Evolutionary conservation across 1,284 basidiomycete species (phyloP).

Genomic region (Rhodotorula sp.): DNA sequence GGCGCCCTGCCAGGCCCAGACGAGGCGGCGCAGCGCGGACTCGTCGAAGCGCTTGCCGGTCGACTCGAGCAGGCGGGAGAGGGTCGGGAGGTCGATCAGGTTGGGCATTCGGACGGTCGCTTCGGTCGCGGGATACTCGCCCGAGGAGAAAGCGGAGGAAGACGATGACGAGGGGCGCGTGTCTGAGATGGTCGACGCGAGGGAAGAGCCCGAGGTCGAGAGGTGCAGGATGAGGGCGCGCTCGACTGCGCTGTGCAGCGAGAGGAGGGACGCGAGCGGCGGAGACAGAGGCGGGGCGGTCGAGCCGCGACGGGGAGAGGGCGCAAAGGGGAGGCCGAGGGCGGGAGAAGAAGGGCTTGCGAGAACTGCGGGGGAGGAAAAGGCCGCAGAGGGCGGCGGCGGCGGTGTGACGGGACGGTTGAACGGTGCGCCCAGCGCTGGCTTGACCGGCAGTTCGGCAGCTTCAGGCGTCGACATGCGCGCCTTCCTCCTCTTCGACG

Average conservation of each 20-base stretch:
- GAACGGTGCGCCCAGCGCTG: not conserved
- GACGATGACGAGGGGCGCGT: too few species aligned
- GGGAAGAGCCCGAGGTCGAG: slow-evolving; percentile 26
- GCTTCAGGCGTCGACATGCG: not conserved
- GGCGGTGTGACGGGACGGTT: slow-evolving; percentile 15
- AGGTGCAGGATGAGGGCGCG: slow-evolving; percentile 38
- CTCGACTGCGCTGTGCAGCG: slow-evolving; percentile 35
- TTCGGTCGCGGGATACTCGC: not conserved
- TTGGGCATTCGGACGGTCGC: slow-evolving; percentile 34
- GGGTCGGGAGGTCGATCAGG: slow-evolving; percentile 33
- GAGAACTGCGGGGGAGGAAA: not conserved
- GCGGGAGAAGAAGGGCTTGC: not conserved
- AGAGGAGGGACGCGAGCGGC: slow-evolving; percentile 30
- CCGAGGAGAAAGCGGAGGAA: too few species aligned
- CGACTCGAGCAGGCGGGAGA: slow-evolving; percentile 25
- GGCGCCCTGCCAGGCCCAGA: slow-evolving; percentile 40
- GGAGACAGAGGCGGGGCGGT: slow-evolving; percentile 15
- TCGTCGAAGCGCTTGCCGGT: slow-evolving; percentile 28
- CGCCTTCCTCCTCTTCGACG: not conserved
- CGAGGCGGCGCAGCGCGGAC: slow-evolving; percentile 27
- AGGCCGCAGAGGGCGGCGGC: slow-evolving; percentile 3
- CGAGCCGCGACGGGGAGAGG: slow-evolving; percentile 2
- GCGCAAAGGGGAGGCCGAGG: slow-evolving; percentile 29
- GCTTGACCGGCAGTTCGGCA: too few species aligned
- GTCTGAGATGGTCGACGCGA: slow-evolving; percentile 33